phyloP scores from a whole-genome alignment of 768 basidiomycete species.

The Suillus fuscotomentosus region DNA sequence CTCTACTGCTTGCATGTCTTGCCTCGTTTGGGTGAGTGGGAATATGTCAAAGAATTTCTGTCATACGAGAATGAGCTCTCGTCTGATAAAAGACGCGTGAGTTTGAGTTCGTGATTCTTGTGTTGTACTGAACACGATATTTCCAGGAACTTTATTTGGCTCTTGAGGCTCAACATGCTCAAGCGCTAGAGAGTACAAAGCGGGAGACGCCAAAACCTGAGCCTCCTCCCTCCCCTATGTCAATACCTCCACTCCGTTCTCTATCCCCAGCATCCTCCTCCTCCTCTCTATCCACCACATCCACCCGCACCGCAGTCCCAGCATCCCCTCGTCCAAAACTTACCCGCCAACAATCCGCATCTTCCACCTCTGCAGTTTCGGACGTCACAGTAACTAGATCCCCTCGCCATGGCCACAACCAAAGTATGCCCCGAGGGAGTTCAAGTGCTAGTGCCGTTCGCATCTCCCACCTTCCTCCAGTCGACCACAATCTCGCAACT shows the following conservation, averaged over 20 bases:
- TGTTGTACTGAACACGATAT: constrained; percentile 12
- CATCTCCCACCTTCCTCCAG: constrained; percentile 6
- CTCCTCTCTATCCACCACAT: constrained; percentile 69
- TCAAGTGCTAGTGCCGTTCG: constrained; percentile 17
- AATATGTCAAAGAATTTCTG: constrained; percentile 74
- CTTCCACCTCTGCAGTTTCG: constrained; percentile 24
- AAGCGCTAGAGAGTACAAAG: constrained; percentile 19
- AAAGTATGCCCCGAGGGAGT: constrained; percentile 11
- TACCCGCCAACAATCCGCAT: constrained; percentile 15
- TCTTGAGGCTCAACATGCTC: constrained; percentile 34
- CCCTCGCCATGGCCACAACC: constrained; percentile 6
- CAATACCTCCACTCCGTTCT: constrained; percentile 27
- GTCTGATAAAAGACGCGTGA: constrained; percentile 50
- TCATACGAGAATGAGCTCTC: constrained; percentile 68
- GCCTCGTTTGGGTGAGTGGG: constrained; percentile 75
- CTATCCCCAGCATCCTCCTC: constrained; percentile 57
- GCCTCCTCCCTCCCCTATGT: constrained; percentile 19
- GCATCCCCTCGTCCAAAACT: constrained; percentile 14
- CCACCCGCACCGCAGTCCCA: constrained; percentile 72
- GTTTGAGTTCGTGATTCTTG: constrained; percentile 11
- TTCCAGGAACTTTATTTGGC: constrained; percentile 33
- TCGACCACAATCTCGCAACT: constrained; percentile 9
- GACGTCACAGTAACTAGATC: constrained; percentile 25
- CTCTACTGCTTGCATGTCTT: constrained; percentile 74
- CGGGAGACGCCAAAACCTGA: constrained; percentile 11